Conservation (phyloP, 169 alveolate species). For the Eimeria brunetti region DNA sequence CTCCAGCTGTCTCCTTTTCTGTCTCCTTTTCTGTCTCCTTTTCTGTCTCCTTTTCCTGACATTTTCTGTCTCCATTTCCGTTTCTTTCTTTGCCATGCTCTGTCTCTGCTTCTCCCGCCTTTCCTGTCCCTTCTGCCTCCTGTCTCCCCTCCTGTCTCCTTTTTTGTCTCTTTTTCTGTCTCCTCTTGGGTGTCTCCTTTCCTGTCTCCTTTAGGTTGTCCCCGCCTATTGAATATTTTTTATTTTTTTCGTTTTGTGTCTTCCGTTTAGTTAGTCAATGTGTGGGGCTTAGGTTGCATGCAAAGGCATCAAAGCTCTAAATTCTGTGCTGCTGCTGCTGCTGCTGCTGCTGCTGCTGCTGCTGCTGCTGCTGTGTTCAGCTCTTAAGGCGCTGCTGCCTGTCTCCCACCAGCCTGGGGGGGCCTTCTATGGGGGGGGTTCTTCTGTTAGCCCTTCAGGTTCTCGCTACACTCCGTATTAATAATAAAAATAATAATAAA, state of each 20-base stretch:
- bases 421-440: slow-evolving; percentile 48
- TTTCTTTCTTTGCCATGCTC: no score
- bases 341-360: slow-evolving; percentile 38
- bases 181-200: background rate
- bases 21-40: background rate
- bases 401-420: slow-evolving; percentile 45
- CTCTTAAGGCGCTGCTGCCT: slow-evolving; percentile 20
- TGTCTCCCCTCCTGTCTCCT: background rate
- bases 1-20: background rate
- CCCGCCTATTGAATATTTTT: background rate
- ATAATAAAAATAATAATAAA: background rate
- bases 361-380: background rate
- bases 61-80: background rate
- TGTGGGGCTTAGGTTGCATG: no score
- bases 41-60: background rate
- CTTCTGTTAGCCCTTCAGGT: background rate
- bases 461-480: slow-evolving; percentile 5
- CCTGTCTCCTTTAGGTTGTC: background rate
- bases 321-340: slow-evolving; percentile 48
- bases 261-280: background rate
- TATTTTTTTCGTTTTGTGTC: background rate
- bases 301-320: no score
- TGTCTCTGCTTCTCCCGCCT: background rate
- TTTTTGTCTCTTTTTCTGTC: background rate
- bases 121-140: background rate